Conservation (phyloP, 163 green algal genomes). For the Chlamydomonas reinhardtii region DNA sequence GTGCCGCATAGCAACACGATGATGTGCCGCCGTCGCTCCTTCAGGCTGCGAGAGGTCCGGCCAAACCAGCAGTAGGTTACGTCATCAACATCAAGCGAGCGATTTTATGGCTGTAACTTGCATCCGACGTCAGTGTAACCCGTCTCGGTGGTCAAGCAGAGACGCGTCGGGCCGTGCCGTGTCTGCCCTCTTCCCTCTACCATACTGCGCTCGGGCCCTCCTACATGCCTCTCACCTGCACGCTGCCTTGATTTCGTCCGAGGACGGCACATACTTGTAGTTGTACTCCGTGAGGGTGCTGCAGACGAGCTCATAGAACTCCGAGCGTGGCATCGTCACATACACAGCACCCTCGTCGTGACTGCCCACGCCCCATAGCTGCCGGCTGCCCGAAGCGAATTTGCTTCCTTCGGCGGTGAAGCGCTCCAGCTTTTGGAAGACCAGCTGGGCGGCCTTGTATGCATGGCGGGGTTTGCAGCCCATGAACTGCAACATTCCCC, state of each 20-base stretch:
- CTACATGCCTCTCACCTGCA: constrained; percentile 55
- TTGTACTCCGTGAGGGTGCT: constrained; percentile 62
- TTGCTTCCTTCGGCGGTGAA: constrained; percentile 21
- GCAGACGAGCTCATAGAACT: constrained; percentile 59
- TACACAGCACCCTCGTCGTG: constrained; percentile 24
- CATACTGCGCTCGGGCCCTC: too few relatives aligned
- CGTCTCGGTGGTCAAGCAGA: too few relatives aligned
- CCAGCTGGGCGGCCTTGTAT: constrained; percentile 69
- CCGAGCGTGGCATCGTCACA: constrained; percentile 52
- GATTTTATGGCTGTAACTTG: too few relatives aligned
- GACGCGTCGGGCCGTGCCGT: too few relatives aligned
- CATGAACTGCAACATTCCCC: constrained; percentile 65
- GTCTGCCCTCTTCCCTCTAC: too few relatives aligned
- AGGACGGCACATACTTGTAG: constrained; percentile 56
- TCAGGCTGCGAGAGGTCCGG: constrained; percentile 50
- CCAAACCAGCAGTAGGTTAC: too few relatives aligned
- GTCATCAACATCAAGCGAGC: too few relatives aligned
- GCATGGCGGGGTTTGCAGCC: constrained; percentile 82
- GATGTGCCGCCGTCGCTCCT: constrained; percentile 76
- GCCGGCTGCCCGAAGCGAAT: constrained; percentile 31
- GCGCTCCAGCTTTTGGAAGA: constrained; percentile 58
- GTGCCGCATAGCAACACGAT: constrained; percentile 93
- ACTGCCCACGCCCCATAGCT: constrained; percentile 18
- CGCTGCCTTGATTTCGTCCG: constrained; percentile 67
- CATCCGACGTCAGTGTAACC: too few relatives aligned